Conservation (phyloP, 345 rosid species). For the Melastoma malabathricum region DNA sequence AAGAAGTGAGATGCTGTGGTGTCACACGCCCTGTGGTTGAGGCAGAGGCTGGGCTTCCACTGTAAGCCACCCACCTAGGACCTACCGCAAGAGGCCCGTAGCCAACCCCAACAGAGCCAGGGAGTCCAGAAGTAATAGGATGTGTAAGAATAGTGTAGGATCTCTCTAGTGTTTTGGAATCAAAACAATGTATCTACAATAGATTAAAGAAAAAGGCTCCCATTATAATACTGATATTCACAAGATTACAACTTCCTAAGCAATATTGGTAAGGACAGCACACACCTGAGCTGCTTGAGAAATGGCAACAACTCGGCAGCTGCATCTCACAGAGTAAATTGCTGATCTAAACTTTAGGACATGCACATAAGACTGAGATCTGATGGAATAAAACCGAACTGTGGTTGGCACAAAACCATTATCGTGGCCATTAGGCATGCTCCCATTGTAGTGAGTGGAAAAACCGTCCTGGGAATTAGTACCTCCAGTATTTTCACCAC, state of each 20-base stretch:
- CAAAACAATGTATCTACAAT: conserved; percentile 80
- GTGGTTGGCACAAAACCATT: conserved; percentile 37
- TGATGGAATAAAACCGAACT: conserved; percentile 65
- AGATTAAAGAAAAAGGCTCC: not conserved
- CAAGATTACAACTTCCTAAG: not conserved
- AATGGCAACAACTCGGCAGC: conserved; percentile 79
- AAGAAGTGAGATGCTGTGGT: conserved; percentile 49
- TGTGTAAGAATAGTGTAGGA: conserved; percentile 59
- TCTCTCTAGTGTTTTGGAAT: conserved; percentile 45
- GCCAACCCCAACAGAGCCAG: conserved; percentile 55
- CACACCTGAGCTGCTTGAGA: conserved; percentile 69
- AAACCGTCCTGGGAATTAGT: conserved; percentile 26
- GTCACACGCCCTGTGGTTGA: conserved; percentile 40
- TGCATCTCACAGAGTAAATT: conserved; percentile 75
- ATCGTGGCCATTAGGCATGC: conserved; percentile 23
- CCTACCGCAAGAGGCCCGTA: conserved; percentile 95
- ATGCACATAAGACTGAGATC: conserved; percentile 65
- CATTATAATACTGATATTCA: too few relatives aligned
- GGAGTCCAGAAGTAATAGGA: conserved; percentile 28
- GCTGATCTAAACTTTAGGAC: conserved; percentile 59
- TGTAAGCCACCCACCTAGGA: conserved; percentile 90
- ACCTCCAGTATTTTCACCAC: conserved; percentile 48
- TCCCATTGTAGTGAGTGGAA: conserved; percentile 21
- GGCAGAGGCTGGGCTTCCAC: conserved; percentile 50
- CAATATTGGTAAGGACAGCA: not conserved